Percentiles rank a stretch among this genome's conserved stretches.
phyloP scores from a whole-genome alignment of 2,329 filamentous ascomycete species.

The Xylaria hypoxylon region DNA sequence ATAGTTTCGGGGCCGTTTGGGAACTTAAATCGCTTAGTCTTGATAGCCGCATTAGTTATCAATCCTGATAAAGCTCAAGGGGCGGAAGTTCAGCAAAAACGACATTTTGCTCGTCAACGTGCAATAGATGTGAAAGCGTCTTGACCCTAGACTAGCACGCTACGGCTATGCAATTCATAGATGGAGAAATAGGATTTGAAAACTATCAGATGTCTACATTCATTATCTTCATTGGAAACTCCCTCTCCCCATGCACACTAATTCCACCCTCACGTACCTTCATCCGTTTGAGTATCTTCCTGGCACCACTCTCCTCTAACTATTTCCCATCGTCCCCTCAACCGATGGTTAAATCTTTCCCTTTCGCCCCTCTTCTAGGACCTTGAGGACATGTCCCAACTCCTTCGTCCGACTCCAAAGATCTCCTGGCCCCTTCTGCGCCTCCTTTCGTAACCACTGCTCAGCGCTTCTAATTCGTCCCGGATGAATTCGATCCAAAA shows the following conservation, averaged over 20 bases:
- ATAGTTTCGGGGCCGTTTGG: no score
- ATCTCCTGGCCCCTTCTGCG: constrained; percentile 18
- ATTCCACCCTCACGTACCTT: no score
- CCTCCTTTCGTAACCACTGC: constrained; percentile 10
- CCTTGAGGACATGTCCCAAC: constrained; percentile 15
- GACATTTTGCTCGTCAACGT: no score
- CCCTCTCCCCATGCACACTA: no score
- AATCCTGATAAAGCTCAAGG: no score
- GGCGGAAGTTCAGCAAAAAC: no score
- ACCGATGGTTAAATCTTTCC: not conserved
- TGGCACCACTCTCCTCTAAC: not conserved
- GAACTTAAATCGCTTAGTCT: no score
- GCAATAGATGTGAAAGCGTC: no score
- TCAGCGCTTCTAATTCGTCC: constrained; percentile 19
- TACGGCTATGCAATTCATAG: no score
- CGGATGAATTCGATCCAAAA: constrained; percentile 20
- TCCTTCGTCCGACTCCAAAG: constrained; percentile 23
- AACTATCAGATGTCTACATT: not conserved
- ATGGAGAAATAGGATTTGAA: not conserved
- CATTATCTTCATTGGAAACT: not conserved
- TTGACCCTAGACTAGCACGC: no score
- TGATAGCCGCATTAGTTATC: no score
- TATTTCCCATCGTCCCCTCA: no score
- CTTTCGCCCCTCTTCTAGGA: constrained; percentile 6
- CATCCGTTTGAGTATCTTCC: not conserved